Evolutionary conservation across 1,284 basidiomycete genomes (phyloP).

Genomic region (Malassezia restricta): DNA sequence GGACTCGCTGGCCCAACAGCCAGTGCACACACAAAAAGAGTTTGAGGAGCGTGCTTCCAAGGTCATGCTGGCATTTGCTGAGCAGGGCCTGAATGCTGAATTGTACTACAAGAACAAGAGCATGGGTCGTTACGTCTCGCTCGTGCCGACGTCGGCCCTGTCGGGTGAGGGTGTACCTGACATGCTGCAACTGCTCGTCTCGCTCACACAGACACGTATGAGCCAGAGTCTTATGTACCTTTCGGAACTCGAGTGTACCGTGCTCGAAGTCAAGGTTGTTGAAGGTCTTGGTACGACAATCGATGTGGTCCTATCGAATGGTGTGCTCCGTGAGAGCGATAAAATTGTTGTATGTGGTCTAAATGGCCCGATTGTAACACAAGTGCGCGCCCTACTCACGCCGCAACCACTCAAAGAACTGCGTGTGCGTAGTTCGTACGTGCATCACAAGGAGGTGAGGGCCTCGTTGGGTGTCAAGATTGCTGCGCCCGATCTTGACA

Average conservation of each 20-base stretch:
- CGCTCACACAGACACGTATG: slow-evolving; percentile 96
- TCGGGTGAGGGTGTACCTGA: slow-evolving; percentile 99
- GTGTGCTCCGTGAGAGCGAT: slow-evolving; percentile 81
- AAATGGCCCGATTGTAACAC: slow-evolving; percentile 93
- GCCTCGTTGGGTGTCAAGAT: slow-evolving; percentile 97
- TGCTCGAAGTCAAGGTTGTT: slow-evolving; percentile 96
- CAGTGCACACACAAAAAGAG: slow-evolving; percentile 68
- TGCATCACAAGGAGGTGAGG: slow-evolving; percentile 96
- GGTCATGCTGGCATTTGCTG: slow-evolving; percentile 83
- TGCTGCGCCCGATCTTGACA: slow-evolving; percentile 86
- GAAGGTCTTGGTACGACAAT: slow-evolving; percentile 97
- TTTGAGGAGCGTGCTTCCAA: slow-evolving; percentile 79
- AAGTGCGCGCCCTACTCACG: slow-evolving; percentile 82
- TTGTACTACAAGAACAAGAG: slow-evolving; percentile 97
- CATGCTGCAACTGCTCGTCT: slow-evolving; percentile 96
- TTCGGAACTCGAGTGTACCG: slow-evolving; percentile 95
- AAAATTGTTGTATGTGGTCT: slow-evolving; percentile 92
- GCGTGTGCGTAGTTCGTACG: slow-evolving; percentile 92
- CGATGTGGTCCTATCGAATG: slow-evolving; percentile 92
- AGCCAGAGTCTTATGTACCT: slow-evolving; percentile 95
- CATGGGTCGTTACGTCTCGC: slow-evolving; percentile 81
- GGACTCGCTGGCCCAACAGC: slow-evolving; percentile 79
- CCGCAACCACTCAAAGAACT: slow-evolving; percentile 93
- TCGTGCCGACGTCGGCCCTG: slow-evolving; percentile 94
- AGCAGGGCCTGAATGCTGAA: slow-evolving; percentile 89